Evolutionary conservation across 257 asterid species (phyloP).

Genomic region (Solanum arcanum): DNA sequence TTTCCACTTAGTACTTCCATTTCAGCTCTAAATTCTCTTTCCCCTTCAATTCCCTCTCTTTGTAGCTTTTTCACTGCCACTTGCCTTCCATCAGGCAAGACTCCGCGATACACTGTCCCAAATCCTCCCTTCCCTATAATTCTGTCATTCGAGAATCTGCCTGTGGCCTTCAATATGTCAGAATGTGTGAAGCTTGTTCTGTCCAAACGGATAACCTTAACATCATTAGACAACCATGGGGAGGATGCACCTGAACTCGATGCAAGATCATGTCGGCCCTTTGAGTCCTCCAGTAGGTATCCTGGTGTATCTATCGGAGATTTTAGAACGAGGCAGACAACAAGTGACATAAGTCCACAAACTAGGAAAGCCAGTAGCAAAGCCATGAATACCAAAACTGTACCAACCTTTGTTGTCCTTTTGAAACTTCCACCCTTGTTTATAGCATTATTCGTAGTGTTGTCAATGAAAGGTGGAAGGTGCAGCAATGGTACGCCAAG

Average conservation of each 20-base stretch:
- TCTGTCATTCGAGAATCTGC: constrained; percentile 59
- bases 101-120: constrained; percentile 76
- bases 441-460: constrained; percentile 8
- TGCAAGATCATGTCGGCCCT: constrained; percentile 21
- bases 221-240: constrained; percentile 52
- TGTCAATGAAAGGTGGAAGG: constrained; percentile 55
- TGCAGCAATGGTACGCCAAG: constrained; percentile 53
- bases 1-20: constrained; percentile 78
- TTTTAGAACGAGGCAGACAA: constrained; percentile 40
- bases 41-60: constrained; percentile 82
- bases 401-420: constrained; percentile 17
- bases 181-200: constrained; percentile 74
- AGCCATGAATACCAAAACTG: constrained; percentile 31
- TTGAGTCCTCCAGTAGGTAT: constrained; percentile 40
- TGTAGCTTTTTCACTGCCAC: constrained; percentile 81
- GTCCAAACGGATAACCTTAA: constrained; percentile 71
- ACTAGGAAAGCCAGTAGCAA: constrained; percentile 47
- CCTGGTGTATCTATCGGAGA: constrained; percentile 32
- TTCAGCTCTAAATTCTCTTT: constrained; percentile 76
- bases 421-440: background rate
- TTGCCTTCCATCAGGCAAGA: constrained; percentile 66
- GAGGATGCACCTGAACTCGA: constrained; percentile 57
- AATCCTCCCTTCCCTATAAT: constrained; percentile 87
- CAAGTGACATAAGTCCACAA: constrained; percentile 43
- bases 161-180: constrained; percentile 71